Evolutionary conservation across 768 basidiomycete genomes (phyloP).

Genomic region (Tricholoma sp.): DNA sequence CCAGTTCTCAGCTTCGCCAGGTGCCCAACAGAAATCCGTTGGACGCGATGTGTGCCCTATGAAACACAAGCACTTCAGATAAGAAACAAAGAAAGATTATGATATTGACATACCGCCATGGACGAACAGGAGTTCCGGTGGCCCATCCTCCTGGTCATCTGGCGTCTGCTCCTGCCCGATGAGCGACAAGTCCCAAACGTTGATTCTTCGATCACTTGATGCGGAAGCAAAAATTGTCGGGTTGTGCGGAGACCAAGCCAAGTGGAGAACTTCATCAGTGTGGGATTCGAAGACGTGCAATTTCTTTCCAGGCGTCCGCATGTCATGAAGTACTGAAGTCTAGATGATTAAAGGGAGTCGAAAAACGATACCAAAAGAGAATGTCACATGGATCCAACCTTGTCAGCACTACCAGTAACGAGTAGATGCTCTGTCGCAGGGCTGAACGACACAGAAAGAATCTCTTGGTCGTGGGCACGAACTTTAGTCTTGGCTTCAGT

Average conservation of each 20-base stretch:
- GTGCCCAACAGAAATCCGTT: conserved; percentile 96
- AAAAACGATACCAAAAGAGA: background rate
- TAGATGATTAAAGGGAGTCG: conserved; percentile 23
- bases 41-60: conserved; percentile 86
- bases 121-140: conserved; percentile 92
- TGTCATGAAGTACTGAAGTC: conserved; percentile 89
- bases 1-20: conserved; percentile 77
- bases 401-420: conserved; percentile 91
- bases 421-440: conserved; percentile 76
- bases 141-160: conserved; percentile 97
- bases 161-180: conserved; percentile 97
- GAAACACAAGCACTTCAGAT: conserved; percentile 1
- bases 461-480: conserved; percentile 87
- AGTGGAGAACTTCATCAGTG: conserved; percentile 89
- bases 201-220: conserved; percentile 88
- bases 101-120: conserved; percentile 71
- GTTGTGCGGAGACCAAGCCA: conserved; percentile 94
- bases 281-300: conserved; percentile 92
- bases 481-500: conserved; percentile 64
- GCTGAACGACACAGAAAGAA: conserved; percentile 87
- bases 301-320: conserved; percentile 65
- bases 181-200: conserved; percentile 89
- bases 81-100: background rate
- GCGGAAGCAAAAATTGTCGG: conserved; percentile 92
- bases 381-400: conserved; percentile 43